These are phyloP conservation scores for Canavalia gladiata DNA, from an alignment of 306 rosid species.

Conservation along the genomic window DNA sequence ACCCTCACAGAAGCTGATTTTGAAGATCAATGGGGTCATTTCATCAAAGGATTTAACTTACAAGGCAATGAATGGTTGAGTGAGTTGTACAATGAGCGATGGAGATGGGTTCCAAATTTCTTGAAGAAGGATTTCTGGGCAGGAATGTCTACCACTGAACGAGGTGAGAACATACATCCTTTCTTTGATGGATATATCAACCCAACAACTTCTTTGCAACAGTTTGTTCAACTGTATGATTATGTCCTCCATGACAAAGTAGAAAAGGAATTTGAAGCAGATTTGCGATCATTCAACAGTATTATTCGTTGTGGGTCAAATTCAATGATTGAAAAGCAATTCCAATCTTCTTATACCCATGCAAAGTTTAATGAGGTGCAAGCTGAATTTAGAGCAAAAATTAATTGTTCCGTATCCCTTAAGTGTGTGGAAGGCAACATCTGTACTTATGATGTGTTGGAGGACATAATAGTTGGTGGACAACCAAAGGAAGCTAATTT, in stretches of 20 bases:
- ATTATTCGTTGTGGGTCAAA: background rate
- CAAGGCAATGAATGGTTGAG: constrained; percentile 31
- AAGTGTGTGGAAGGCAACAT: constrained; percentile 1
- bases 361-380: constrained; percentile 33
- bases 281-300: constrained; percentile 10
- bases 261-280: constrained; percentile 28
- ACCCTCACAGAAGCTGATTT: constrained; percentile 2
- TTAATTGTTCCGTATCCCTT: constrained; percentile 19
- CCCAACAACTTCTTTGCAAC: constrained; percentile 9
- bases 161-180: constrained; percentile 11
- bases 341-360: constrained; percentile 30
- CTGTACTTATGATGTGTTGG: constrained; percentile 21
- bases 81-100: constrained; percentile 5
- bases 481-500: constrained; percentile 6
- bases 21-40: constrained; percentile 17
- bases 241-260: background rate
- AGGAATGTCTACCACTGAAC: constrained; percentile 13
- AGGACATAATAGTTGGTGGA: constrained; percentile 13
- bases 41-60: background rate
- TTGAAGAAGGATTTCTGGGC: constrained; percentile 40
- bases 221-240: constrained; percentile 16
- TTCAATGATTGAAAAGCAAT: constrained; percentile 29
- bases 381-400: constrained; percentile 33
- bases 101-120: constrained; percentile 28
- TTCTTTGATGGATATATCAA: constrained; percentile 35